Evolutionary conservation across 83 land plant genomes (phyloP).

Genomic region (Picea abies): DNA sequence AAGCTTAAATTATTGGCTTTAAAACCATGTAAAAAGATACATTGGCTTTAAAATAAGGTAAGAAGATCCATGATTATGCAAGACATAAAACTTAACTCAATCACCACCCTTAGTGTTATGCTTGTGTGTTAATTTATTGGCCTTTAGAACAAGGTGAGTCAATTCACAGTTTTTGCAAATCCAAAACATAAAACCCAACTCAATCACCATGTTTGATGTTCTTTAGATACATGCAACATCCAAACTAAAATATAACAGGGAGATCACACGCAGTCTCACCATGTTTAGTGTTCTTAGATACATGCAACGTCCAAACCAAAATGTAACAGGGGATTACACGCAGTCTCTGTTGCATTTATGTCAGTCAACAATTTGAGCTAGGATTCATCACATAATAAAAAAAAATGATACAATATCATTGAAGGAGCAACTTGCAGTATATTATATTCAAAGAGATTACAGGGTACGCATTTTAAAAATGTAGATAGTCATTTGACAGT

Average conservation of each 20-base stretch:
- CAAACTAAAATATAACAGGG: conserved; percentile 49
- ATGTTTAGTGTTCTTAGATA: conserved; percentile 32
- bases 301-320: conserved; percentile 50
- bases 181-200: too few relatives aligned
- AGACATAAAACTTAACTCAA: too few relatives aligned
- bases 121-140: too few relatives aligned
- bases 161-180: too few relatives aligned
- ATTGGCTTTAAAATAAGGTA: too few relatives aligned
- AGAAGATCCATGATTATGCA: too few relatives aligned
- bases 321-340: conserved; percentile 82
- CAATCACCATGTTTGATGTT: too few relatives aligned
- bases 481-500: not conserved
- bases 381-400: conserved; percentile 21
- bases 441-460: conserved; percentile 70
- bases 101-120: too few relatives aligned
- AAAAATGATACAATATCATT: conserved; percentile 39
- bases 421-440: conserved; percentile 82
- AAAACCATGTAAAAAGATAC: too few relatives aligned
- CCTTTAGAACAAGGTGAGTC: too few relatives aligned
- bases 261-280: conserved; percentile 14
- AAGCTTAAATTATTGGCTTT: too few relatives aligned
- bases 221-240: conserved; percentile 69
- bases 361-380: conserved; percentile 34
- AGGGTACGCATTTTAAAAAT: conserved; percentile 49
- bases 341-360: conserved; percentile 67